Evolutionary conservation across 2,329 filamentous ascomycete genomes (phyloP).

Genomic region (Rhexocercosporidium sp.): DNA sequence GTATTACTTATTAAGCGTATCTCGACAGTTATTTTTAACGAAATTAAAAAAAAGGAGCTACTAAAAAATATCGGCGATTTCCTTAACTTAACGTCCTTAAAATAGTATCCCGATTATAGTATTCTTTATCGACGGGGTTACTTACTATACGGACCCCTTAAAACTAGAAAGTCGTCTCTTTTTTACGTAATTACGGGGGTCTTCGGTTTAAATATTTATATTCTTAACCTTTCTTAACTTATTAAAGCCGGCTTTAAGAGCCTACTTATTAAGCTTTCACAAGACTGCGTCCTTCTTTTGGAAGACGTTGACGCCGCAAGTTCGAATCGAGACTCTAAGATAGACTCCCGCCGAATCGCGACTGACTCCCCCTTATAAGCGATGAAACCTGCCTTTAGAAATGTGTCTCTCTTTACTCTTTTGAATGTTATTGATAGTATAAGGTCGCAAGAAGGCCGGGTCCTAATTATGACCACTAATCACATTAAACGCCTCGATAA

Average conservation of each 20-base stretch:
- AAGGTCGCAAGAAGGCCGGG: slow-evolving; percentile 66
- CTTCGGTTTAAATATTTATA: neutral
- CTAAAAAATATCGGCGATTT: slow-evolving; percentile 66
- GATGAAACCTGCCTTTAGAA: slow-evolving; percentile 4
- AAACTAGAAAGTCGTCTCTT: slow-evolving; percentile 77
- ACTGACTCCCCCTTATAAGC: slow-evolving; percentile 21
- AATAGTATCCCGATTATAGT: neutral
- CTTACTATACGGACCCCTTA: slow-evolving; percentile 77
- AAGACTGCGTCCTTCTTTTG: slow-evolving; percentile 71
- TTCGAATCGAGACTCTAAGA: slow-evolving; percentile 4
- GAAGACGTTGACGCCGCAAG: slow-evolving; percentile 68
- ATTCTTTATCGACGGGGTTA: slow-evolving; percentile 62
- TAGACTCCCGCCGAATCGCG: slow-evolving; percentile 19
- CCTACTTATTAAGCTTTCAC: slow-evolving; percentile 67
- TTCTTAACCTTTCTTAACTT: neutral
- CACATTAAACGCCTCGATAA: slow-evolving; percentile 83
- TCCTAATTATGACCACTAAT: slow-evolving; percentile 62
- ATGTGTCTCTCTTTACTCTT: slow-evolving; percentile 62
- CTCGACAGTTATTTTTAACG: slow-evolving; percentile 66
- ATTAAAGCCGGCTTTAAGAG: slow-evolving; percentile 46
- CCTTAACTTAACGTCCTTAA: slow-evolving; percentile 41
- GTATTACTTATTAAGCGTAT: slow-evolving; percentile 18
- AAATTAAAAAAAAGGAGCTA: slow-evolving; percentile 61
- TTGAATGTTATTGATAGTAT: slow-evolving; percentile 72
- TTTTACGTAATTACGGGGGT: slow-evolving; percentile 53